phyloP scores from a whole-genome alignment of 2,329 filamentous ascomycete species.

The Cercospora sesami region DNA sequence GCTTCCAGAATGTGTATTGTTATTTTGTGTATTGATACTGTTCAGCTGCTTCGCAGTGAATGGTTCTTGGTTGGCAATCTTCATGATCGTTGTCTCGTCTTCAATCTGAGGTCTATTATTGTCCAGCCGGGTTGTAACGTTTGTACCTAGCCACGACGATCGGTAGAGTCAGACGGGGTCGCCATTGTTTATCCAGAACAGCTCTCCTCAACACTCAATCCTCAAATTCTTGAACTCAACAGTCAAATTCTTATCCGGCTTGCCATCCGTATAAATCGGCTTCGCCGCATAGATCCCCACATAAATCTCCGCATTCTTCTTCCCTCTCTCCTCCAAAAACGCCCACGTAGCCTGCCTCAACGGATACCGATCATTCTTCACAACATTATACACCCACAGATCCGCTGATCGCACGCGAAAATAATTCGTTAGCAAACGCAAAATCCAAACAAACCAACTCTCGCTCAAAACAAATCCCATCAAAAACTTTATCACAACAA shows the following conservation, averaged over 20 bases:
- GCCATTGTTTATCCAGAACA: background rate
- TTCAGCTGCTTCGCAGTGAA: background rate
- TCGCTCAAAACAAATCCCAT: background rate
- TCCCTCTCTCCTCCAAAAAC: conserved; percentile 22
- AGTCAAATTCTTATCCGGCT: conserved; percentile 16
- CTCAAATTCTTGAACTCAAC: conserved; percentile 22
- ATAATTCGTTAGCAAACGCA: background rate
- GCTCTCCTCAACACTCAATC: conserved; percentile 18
- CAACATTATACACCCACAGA: conserved; percentile 65
- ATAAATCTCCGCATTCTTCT: conserved; percentile 23
- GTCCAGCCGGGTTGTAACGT: too few species aligned
- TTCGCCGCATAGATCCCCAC: conserved; percentile 25
- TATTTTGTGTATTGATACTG: background rate
- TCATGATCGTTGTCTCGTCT: background rate
- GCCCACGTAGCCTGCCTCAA: conserved; percentile 24
- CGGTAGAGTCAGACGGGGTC: background rate
- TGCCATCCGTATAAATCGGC: conserved; percentile 17
- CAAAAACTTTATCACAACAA: background rate
- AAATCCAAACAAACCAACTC: background rate
- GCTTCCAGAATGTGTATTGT: background rate
- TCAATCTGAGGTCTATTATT: background rate
- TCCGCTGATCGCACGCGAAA: background rate
- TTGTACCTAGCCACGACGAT: too few species aligned
- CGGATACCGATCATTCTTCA: conserved; percentile 44
- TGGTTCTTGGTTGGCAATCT: background rate